These are phyloP conservation scores for Lentinula novae-zelandiae DNA, from an alignment of 1,284 basidiomycete genomes.

Conservation along the genomic window DNA sequence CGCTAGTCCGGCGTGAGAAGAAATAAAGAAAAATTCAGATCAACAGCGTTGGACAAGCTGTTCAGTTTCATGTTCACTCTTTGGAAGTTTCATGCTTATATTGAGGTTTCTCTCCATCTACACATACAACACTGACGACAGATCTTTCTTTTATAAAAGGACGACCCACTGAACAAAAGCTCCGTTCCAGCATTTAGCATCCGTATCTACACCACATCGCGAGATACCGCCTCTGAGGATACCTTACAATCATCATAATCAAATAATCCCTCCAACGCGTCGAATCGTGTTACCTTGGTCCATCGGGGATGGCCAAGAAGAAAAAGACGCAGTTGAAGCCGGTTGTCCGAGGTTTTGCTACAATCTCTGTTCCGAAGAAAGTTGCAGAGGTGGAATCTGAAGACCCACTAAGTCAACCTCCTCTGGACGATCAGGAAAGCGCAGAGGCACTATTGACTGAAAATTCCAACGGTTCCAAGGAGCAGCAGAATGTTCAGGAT, in stretches of 20 bases:
- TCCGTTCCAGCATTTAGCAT: not conserved
- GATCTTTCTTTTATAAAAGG: not conserved
- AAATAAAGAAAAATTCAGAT: not conserved
- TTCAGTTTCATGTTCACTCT: constrained; percentile 1
- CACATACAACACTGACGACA: not conserved
- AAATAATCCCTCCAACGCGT: not conserved
- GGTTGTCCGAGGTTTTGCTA: constrained; percentile 76
- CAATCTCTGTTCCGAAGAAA: constrained; percentile 88
- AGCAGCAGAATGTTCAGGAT: constrained; percentile 16
- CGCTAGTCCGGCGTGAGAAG: not conserved
- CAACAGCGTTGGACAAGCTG: not conserved
- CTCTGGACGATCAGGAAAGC: not conserved
- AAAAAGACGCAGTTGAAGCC: constrained; percentile 83
- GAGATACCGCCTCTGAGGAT: not conserved
- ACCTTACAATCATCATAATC: constrained; percentile 3
- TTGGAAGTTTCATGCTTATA: constrained; percentile 11
- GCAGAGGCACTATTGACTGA: constrained; percentile 8
- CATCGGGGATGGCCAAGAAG: constrained; percentile 73
- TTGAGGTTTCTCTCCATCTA: not conserved
- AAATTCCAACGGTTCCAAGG: constrained; percentile 15
- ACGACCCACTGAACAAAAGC: not conserved
- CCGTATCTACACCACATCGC: not conserved
- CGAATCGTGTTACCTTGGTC: constrained; percentile 16
- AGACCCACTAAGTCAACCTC: constrained; percentile 16
- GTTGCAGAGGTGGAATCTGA: constrained; percentile 29